A percentile compares a stretch with the other conserved stretches of the same genome.
phyloP scores from a whole-genome alignment of 176 grass and related monocot species.

The Urochloa ruziziensis region DNA sequence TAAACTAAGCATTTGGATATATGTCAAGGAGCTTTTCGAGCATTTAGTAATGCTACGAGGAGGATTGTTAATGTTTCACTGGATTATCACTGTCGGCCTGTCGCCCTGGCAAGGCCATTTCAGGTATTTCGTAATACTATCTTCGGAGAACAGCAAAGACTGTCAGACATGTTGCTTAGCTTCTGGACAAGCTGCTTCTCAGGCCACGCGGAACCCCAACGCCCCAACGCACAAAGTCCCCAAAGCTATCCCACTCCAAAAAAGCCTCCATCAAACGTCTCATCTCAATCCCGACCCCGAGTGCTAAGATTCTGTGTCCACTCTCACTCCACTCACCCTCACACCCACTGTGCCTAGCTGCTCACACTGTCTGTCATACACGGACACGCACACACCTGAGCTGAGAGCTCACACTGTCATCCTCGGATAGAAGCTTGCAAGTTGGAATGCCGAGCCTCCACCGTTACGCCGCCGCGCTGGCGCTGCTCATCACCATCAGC shows the following conservation, averaged over 20 bases:
- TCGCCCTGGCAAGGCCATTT: not conserved
- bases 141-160: not conserved
- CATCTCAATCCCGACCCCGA: not conserved
- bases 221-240: not conserved
- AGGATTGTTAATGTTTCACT: not conserved
- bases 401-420: not conserved
- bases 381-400: too few relatives aligned
- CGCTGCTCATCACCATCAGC: conserved; percentile 31
- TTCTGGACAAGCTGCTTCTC: not conserved
- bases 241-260: not conserved
- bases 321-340: not conserved
- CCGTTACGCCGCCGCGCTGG: not conserved
- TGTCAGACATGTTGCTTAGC: not conserved
- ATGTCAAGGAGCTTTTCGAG: too few relatives aligned
- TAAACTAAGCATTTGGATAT: too few relatives aligned
- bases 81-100: not conserved
- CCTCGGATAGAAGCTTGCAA: not conserved
- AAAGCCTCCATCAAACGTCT: not conserved
- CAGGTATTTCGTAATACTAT: not conserved
- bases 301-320: not conserved
- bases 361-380: too few relatives aligned
- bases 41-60: not conserved
- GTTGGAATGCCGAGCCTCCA: conserved; percentile 34
- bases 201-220: not conserved
- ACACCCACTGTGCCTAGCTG: not conserved